Conservation (phyloP, 164 flowering plant species). For the Nymphaea thermarum region DNA sequence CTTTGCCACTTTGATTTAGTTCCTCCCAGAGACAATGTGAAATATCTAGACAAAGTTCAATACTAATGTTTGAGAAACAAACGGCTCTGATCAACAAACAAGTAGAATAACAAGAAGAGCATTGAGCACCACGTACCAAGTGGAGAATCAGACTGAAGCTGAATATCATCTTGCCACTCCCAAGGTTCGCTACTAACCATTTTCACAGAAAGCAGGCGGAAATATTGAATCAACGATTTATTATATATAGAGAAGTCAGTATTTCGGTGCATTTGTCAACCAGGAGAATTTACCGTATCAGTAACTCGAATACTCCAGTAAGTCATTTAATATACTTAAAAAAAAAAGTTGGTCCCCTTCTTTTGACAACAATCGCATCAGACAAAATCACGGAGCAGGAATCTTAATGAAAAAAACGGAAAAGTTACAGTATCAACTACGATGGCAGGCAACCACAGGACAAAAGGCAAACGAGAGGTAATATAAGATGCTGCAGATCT, state of each 20-base stretch:
- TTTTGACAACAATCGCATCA: not conserved
- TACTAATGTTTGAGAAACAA: constrained; percentile 1
- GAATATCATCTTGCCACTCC: constrained; percentile 35
- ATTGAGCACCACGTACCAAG: constrained; percentile 21
- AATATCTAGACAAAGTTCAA: constrained; percentile 20
- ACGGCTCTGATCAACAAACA: not conserved
- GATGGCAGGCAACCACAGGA: too few species aligned
- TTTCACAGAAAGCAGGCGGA: constrained; percentile 6
- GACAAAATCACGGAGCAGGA: too few species aligned
- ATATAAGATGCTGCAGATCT: not conserved
- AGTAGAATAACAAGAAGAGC: not conserved
- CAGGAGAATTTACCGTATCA: not conserved
- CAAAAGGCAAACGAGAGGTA: not conserved
- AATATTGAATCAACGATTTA: not conserved
- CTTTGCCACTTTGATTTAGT: constrained; percentile 37
- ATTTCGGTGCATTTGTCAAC: not conserved
- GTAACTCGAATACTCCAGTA: not conserved
- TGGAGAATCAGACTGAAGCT: constrained; percentile 15
- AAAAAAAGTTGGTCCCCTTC: not conserved
- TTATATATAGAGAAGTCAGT: not conserved
- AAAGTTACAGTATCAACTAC: too few species aligned
- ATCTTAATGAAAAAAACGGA: too few species aligned
- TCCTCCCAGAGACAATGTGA: constrained; percentile 30
- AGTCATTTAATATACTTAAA: not conserved
- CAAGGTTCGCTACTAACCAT: constrained; percentile 24